phyloP scores from a whole-genome alignment of 75 land plant genomes.

The Cunninghamia lanceolata region DNA sequence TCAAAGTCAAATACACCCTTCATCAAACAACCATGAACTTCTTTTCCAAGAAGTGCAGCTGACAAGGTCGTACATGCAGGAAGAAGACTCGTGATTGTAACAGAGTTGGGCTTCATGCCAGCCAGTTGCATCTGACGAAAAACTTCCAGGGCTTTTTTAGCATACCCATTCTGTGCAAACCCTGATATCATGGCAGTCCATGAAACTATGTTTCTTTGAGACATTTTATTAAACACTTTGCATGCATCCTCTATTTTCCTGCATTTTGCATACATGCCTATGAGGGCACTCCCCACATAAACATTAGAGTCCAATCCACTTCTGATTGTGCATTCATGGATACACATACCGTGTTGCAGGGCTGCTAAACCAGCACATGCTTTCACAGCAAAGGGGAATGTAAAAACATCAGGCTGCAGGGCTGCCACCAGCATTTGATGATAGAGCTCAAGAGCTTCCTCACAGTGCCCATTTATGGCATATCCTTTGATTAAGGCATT shows the following conservation, averaged over 20 bases:
- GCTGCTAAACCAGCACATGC: conserved; percentile 16
- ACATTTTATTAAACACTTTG: conserved; percentile 42
- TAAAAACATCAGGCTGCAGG: conserved; percentile 29
- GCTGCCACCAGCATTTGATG: conserved; percentile 23
- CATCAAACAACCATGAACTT: conserved; percentile 21
- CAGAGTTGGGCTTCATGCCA: conserved; percentile 34
- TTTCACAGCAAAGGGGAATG: conserved; percentile 38
- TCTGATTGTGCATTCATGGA: conserved; percentile 24
- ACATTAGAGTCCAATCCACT: conserved; percentile 25
- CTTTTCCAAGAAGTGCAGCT: conserved; percentile 21
- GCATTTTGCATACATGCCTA: conserved; percentile 47
- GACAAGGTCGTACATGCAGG: conserved; percentile 24
- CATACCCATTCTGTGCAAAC: conserved; percentile 29
- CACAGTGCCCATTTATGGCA: conserved; percentile 8
- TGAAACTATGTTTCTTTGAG: conserved; percentile 38
- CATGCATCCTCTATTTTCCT: conserved; percentile 24
- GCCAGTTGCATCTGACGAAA: conserved; percentile 33
- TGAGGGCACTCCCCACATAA: conserved; percentile 34
- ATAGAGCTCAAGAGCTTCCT: conserved; percentile 17
- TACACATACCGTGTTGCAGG: conserved; percentile 12
- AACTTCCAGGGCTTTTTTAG: conserved; percentile 28
- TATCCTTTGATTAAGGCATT: conserved; percentile 33
- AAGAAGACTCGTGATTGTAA: conserved; percentile 35
- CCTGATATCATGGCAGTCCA: conserved; percentile 58
- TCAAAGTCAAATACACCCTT: conserved; percentile 19